Evolutionary conservation across 345 rosid genomes (phyloP).

Genomic region (Eucalyptus lansdowneana): DNA sequence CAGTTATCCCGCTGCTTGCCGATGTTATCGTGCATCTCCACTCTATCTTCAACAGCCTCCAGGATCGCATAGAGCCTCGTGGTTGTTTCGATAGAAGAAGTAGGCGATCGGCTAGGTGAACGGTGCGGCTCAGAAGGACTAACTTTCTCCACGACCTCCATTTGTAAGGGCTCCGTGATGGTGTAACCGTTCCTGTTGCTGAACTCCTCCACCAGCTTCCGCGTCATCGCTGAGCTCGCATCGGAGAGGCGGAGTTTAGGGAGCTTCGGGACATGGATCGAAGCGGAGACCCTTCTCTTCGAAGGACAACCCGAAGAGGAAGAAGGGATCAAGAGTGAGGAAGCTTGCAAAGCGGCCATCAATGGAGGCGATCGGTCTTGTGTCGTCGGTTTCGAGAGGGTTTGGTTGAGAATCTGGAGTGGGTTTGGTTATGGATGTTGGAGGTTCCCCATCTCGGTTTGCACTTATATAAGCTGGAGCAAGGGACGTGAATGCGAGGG

Average conservation of each 20-base stretch:
- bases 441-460: background rate
- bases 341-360: background rate
- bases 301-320: background rate
- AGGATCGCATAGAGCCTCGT: constrained; percentile 25
- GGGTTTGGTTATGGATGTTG: background rate
- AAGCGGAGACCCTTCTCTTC: background rate
- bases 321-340: background rate
- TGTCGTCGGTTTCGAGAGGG: background rate
- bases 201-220: background rate
- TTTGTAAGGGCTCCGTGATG: background rate
- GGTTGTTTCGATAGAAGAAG: background rate
- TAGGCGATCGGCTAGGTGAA: background rate
- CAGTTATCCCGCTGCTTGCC: constrained; percentile 58
- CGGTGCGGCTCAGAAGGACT: background rate
- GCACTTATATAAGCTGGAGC: background rate
- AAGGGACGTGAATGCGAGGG: background rate
- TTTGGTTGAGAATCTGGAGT: background rate
- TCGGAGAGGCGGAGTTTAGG: background rate
- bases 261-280: background rate
- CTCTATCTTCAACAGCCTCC: constrained; percentile 46
- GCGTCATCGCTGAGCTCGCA: background rate
- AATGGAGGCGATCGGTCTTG: background rate
- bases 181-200: background rate
- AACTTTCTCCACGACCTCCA: background rate
- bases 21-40: constrained; percentile 60